A percentile compares a stretch with the other conserved stretches of the same genome.
phyloP scores from a whole-genome alignment of 441 rosid species.

The Gossypium lobatum region DNA sequence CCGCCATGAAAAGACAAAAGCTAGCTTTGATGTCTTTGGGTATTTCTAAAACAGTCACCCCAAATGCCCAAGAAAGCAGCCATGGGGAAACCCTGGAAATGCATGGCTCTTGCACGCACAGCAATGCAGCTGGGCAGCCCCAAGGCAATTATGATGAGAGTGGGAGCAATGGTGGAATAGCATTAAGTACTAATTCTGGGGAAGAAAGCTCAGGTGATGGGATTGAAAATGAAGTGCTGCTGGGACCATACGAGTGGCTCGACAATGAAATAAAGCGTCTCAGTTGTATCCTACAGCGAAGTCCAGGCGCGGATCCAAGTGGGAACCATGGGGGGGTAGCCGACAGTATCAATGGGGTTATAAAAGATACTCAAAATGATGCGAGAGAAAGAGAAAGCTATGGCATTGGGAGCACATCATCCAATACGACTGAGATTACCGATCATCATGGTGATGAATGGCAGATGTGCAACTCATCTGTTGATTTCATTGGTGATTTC shows the following conservation, averaged over 20 bases:
- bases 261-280: conserved; percentile 66
- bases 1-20: conserved; percentile 41
- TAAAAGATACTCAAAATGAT: conserved; percentile 13
- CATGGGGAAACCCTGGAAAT: neutral
- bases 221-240: conserved; percentile 13
- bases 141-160: neutral
- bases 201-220: conserved; percentile 7
- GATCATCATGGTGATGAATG: conserved; percentile 16
- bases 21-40: conserved; percentile 17
- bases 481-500: conserved; percentile 26
- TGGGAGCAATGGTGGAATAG: neutral
- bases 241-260: conserved; percentile 69
- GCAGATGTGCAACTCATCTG: neutral
- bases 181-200: neutral
- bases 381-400: conserved; percentile 19
- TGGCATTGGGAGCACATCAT: conserved; percentile 28
- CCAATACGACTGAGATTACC: conserved; percentile 19
- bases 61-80: neutral
- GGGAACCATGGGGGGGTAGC: conserved; percentile 3
- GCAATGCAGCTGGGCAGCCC: neutral
- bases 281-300: conserved; percentile 21
- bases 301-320: conserved; percentile 17
- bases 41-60: neutral
- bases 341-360: conserved; percentile 14
- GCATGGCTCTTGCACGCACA: conserved; percentile 16